These are phyloP conservation scores for Backusella luteola DNA, from an alignment of 192 early-diverging fungal species.

Conservation along the genomic window DNA sequence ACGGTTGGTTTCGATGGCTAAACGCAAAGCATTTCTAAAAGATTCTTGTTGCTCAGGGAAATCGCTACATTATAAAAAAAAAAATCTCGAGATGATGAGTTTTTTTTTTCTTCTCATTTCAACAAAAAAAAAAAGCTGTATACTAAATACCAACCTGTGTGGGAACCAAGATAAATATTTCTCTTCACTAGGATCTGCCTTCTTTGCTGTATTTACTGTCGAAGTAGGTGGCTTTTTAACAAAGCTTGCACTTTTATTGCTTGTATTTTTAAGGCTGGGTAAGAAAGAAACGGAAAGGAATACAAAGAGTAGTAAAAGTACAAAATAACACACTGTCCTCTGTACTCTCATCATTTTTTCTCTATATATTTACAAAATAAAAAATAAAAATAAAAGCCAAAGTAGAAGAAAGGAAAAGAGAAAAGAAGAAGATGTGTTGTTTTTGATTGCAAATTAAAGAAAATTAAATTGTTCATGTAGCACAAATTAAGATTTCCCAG, in stretches of 20 bases:
- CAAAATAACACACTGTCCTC: not conserved
- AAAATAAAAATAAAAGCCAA: not conserved
- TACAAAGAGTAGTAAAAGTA: constrained; percentile 4
- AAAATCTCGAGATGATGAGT: constrained; percentile 1
- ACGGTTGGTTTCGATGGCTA: constrained; percentile 24
- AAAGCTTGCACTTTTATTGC: not conserved
- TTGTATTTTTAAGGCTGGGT: not conserved
- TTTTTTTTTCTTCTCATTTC: not conserved
- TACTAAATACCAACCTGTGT: constrained; percentile 8
- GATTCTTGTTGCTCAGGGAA: constrained; percentile 26
- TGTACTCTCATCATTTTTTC: constrained; percentile 12
- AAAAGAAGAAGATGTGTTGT: not conserved
- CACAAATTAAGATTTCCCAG: not conserved
- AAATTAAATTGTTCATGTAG: not conserved
- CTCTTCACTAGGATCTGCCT: not conserved
- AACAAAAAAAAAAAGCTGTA: not conserved
- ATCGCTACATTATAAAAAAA: constrained; percentile 2
- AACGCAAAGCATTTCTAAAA: constrained; percentile 21
- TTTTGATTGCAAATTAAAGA: not conserved
- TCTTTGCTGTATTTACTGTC: not conserved
- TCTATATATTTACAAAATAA: not conserved
- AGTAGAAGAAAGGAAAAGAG: not conserved
- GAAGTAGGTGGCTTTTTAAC: not conserved
- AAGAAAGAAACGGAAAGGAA: not conserved
- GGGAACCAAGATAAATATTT: constrained; percentile 18